phyloP scores from a whole-genome alignment of 352 stramenopile genomes.

The Pythium grandisporangium region DNA sequence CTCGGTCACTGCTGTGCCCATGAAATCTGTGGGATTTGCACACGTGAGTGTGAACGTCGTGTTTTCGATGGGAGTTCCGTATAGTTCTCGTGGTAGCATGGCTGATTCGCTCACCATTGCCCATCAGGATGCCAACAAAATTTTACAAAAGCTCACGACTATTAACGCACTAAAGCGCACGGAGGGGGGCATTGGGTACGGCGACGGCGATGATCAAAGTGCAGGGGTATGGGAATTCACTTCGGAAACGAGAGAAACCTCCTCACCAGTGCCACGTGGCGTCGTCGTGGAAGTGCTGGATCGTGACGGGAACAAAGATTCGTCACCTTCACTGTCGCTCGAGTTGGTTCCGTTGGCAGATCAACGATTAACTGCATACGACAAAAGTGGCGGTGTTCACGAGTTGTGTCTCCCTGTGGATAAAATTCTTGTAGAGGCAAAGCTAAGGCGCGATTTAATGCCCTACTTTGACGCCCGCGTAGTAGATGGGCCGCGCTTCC shows the following conservation, averaged over 20 bases:
- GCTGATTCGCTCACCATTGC: conserved; percentile 19
- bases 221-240: not conserved
- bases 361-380: conserved; percentile 25
- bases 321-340: conserved; percentile 18
- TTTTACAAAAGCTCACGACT: conserved; percentile 16
- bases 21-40: not conserved
- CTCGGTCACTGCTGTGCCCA: not conserved
- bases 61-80: conserved; percentile 30
- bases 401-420: conserved; percentile 38
- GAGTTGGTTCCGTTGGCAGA: conserved; percentile 40
- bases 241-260: not conserved
- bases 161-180: conserved; percentile 9
- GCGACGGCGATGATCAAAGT: not conserved
- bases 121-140: conserved; percentile 15
- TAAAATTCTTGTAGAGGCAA: conserved; percentile 29
- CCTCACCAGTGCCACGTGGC: no score
- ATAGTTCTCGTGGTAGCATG: conserved; percentile 30
- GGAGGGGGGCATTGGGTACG: not conserved
- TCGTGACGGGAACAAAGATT: conserved; percentile 9
- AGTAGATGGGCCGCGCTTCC: conserved; percentile 4
- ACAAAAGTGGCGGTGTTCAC: conserved; percentile 14
- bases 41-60: conserved; percentile 15
- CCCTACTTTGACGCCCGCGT: conserved; percentile 24
- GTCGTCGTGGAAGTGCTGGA: conserved; percentile 23
- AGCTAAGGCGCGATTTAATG: conserved; percentile 27